Evolutionary conservation across 2,329 filamentous ascomycete species (phyloP), one percentile per base, ranked within the genome.

Genomic region (Hirsutella minnesotensis): DNA sequence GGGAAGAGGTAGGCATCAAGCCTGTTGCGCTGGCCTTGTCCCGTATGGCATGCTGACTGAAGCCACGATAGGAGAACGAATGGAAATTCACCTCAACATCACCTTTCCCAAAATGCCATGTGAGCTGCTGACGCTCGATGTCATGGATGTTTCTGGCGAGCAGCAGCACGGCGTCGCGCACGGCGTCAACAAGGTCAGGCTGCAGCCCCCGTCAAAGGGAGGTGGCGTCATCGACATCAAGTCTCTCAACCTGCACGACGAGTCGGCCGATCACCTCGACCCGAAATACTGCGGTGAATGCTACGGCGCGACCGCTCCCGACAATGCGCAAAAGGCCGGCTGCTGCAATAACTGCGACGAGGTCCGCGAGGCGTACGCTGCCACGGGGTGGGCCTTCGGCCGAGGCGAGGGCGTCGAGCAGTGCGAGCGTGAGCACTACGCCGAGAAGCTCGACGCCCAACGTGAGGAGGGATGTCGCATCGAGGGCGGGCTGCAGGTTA

Each of bases 91-190:
- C 62, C 77, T 98, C 65, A 98, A 98, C 69, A 81, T 98, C 46
- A 92, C 87, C 38, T 98, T 98, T 61, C 92, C 92, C 9, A 81
- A 81, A 49, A 77, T 98, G 52, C 92, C 92, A 9, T 98, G 92
- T 68, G 90, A 96, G 64, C 79, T 98, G 41, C 72, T 96, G 51
- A 95, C 92, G 12, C 81, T 98, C 54, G 92, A 98, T 62, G 90
- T 98, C 44, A 98, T 98, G 92, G 92, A 98, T 66, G 90, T 96
- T 21, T 95, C 88, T 19, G 92, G 92, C 49, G 92, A 98, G 65
- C 84, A 95, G 58, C 92, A 98, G 63, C 86, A 89, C 53, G 92
- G 90, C 41, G 85, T 98, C 45, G 81, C 87, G 62, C 88, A 95
- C 58, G 92, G 92, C 38, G 79, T 98, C 48, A 86, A 79, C 66